phyloP scores from a whole-genome alignment of 306 rosid genomes.

The Hylodesmum podocarpum region DNA sequence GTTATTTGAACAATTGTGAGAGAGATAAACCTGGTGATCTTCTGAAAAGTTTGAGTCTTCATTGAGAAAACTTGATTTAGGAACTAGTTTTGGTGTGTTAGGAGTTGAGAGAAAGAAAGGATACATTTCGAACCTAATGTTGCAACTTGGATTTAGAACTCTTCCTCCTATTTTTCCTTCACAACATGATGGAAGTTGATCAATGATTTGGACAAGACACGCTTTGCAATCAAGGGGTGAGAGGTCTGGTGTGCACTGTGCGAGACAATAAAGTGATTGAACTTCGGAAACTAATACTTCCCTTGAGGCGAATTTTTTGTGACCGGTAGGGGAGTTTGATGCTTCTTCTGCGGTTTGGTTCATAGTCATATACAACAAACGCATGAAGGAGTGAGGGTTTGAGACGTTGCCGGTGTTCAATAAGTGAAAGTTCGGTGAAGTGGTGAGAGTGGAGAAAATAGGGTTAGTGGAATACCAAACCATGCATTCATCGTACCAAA shows the following conservation, averaged over 20 bases:
- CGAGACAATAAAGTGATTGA: not conserved
- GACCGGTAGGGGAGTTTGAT: not conserved
- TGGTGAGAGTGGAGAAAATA: not conserved
- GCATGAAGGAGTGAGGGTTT: not conserved
- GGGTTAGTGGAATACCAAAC: not conserved
- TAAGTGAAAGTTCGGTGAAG: not conserved
- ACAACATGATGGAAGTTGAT: not conserved
- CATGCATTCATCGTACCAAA: conserved; percentile 7
- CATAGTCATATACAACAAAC: not conserved
- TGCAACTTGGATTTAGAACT: not conserved
- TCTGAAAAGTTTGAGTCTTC: not conserved
- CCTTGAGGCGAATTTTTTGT: not conserved
- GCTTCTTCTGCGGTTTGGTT: not conserved
- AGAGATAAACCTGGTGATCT: not conserved
- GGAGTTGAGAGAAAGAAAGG: not conserved
- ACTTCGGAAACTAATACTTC: not conserved
- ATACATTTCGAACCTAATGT: not conserved
- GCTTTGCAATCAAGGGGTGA: not conserved
- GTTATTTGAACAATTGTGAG: conserved; percentile 1
- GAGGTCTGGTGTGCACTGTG: not conserved
- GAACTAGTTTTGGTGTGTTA: not conserved
- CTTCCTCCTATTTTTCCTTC: not conserved
- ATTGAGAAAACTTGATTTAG: not conserved
- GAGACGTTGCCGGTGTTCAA: not conserved
- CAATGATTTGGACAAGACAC: not conserved